A percentile compares a stretch with the other conserved stretches of the same genome.
These are phyloP conservation scores for Crinitomyces ghanaensis DNA, from an alignment of 805 yeast species.

Conservation along the genomic window DNA sequence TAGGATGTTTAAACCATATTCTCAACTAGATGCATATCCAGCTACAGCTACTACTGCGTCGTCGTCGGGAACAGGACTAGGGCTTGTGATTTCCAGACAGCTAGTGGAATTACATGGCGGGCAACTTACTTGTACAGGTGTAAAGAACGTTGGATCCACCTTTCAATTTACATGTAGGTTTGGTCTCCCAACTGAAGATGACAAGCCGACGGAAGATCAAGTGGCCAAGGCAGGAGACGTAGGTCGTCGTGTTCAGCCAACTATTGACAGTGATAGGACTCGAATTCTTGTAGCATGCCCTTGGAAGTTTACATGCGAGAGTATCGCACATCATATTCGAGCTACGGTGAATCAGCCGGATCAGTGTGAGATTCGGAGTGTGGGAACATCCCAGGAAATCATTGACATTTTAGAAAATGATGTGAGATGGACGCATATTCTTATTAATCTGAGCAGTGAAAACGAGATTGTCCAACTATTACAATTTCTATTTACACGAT, in stretches of 20 bases:
- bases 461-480: slow-evolving; percentile 13
- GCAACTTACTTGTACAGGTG: slow-evolving; percentile 20
- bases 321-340: slow-evolving; percentile 22
- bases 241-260: slow-evolving; percentile 1
- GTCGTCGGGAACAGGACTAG: slow-evolving; percentile 26
- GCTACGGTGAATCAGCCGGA: slow-evolving; percentile 17
- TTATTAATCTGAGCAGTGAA: slow-evolving; percentile 18
- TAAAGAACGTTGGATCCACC: slow-evolving; percentile 22
- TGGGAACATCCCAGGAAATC: slow-evolving; percentile 3
- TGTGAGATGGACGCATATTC: slow-evolving; percentile 20
- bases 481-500: slow-evolving; percentile 5
- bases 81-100: slow-evolving; percentile 26
- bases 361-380: slow-evolving; percentile 12
- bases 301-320: slow-evolving; percentile 16
- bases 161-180: slow-evolving; percentile 22
- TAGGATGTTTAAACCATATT: slow-evolving; percentile 26
- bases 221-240: slow-evolving; percentile 7
- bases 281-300: slow-evolving; percentile 21
- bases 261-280: slow-evolving; percentile 3
- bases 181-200: slow-evolving; percentile 18
- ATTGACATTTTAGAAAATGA: background rate
- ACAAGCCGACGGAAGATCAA: slow-evolving; percentile 15
- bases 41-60: slow-evolving; percentile 13
- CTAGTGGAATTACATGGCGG: slow-evolving; percentile 26
- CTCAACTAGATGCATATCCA: slow-evolving; percentile 18